Base-by-base conservation (phyloP, 192 early-diverging fungal genomes). In the Pilaira anomala region DNA sequence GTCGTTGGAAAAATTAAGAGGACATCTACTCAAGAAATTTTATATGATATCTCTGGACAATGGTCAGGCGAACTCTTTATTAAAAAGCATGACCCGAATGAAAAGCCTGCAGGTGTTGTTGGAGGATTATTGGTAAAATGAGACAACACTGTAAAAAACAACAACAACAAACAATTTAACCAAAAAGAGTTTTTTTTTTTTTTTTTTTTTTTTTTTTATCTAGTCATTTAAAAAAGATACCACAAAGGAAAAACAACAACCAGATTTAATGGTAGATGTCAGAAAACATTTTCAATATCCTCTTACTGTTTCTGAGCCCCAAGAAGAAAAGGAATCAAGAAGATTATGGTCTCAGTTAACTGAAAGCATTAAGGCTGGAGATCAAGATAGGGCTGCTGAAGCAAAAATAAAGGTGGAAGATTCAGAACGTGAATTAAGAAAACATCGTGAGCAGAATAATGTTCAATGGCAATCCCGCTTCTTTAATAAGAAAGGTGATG, bases 301-400 rank as follows among this genome's bases (percentile, higher is more conserved):
- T 7, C 14, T 58, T 13, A 40, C 14, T 22, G 56, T 58, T 22
- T 9, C 40, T 11, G 21, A 40, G 0, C 82, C 89, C 30, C 93
- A 94, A 76, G 92, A 93, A 57, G 66, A 77, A 19, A 91, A 91
- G 62, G 96, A 98, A 78, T 93, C 93, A 22, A 81, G 91, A 55
- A 79, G 80, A 12, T 65, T 92, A 58, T 93, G 92, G 92, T 77
- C 75, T 60, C 67, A 86, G 45, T 78, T 93, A n/a, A 93, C 92
- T 28, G 80, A 70, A 29, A 88, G 84, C 8, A 76, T 93, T 21
- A 71, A 66, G 39, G 75, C 77, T 12, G 78, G 74, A 59, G 80
- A 91, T 56, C 63, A 89, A 62, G 84, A 89, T 39, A 62, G 74
- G 9, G 92, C 92, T 0, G 89, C 88, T 7, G 64, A 62, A 1